phyloP scores from a whole-genome alignment of 2,329 filamentous ascomycete genomes.

The Sclerotinia subarctica region DNA sequence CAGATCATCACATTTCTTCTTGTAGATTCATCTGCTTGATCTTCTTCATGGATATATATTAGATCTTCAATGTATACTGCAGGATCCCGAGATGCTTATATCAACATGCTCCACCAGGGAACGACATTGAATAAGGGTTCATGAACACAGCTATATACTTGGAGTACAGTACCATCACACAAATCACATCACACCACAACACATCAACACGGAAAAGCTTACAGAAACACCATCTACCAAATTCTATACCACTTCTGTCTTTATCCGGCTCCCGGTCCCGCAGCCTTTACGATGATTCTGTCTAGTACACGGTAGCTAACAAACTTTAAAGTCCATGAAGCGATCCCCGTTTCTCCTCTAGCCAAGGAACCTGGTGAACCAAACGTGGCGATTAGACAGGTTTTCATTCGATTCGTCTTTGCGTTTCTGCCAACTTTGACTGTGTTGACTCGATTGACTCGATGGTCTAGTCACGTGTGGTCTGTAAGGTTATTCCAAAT shows the following conservation, averaged over 20 bases:
- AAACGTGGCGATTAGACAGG: background rate
- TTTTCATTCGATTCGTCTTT: background rate
- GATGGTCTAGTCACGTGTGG: background rate
- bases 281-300: background rate
- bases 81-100: background rate
- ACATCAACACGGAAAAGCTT: background rate
- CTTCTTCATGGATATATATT: constrained; percentile 3
- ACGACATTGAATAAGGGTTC: too few relatives aligned
- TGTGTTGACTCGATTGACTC: too few relatives aligned
- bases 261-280: background rate
- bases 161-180: too few relatives aligned
- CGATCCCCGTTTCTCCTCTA: background rate
- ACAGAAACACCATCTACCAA: background rate
- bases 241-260: background rate
- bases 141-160: too few relatives aligned
- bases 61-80: background rate
- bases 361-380: background rate
- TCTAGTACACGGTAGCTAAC: background rate
- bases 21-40: background rate
- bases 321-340: background rate
- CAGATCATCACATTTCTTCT: too few relatives aligned
- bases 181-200: background rate
- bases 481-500: background rate
- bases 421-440: background rate
- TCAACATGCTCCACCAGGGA: background rate